Evolutionary conservation across 2,329 filamentous ascomycete genomes (phyloP).

Genomic region (Aspergillus ustus): DNA sequence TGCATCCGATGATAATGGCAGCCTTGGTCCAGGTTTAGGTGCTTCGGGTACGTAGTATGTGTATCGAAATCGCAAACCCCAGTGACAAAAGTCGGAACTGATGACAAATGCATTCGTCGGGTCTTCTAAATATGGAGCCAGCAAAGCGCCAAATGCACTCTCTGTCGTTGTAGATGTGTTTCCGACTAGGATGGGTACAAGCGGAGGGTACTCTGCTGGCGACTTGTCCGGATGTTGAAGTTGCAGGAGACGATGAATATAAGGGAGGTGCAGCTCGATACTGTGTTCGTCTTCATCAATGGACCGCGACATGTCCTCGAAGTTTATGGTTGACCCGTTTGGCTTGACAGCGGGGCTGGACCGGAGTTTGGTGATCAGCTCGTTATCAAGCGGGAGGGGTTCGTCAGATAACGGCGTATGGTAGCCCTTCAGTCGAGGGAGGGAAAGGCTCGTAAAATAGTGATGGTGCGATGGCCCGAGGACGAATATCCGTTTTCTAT

Average conservation of each 20-base stretch:
- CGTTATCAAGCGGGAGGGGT: constrained; percentile 50
- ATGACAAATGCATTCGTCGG: constrained; percentile 79
- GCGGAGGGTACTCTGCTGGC: constrained; percentile 65
- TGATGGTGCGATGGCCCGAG: constrained; percentile 91
- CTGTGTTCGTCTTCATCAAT: constrained; percentile 87
- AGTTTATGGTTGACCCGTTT: constrained; percentile 40
- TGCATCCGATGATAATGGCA: constrained; percentile 47
- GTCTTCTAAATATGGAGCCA: constrained; percentile 78
- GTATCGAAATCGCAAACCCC: constrained; percentile 84
- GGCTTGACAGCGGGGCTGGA: constrained; percentile 33
- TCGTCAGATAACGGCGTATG: constrained; percentile 49
- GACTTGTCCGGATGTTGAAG: constrained; percentile 56
- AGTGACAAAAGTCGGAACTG: constrained; percentile 96
- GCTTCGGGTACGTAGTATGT: constrained; percentile 70
- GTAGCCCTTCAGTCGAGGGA: constrained; percentile 69
- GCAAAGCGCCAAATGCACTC: constrained; percentile 67
- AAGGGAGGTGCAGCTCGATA: constrained; percentile 94
- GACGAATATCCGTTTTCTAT: constrained; percentile 83
- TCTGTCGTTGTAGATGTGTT: constrained; percentile 71
- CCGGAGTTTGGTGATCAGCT: constrained; percentile 46
- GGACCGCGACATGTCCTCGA: constrained; percentile 61
- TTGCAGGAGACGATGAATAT: constrained; percentile 79
- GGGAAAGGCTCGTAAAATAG: constrained; percentile 75
- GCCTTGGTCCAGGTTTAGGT: constrained; percentile 39
- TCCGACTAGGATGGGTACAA: constrained; percentile 87